Evolutionary conservation across 2,329 filamentous ascomycete genomes (phyloP).

Genomic region (Hymenoscyphus scutula): DNA sequence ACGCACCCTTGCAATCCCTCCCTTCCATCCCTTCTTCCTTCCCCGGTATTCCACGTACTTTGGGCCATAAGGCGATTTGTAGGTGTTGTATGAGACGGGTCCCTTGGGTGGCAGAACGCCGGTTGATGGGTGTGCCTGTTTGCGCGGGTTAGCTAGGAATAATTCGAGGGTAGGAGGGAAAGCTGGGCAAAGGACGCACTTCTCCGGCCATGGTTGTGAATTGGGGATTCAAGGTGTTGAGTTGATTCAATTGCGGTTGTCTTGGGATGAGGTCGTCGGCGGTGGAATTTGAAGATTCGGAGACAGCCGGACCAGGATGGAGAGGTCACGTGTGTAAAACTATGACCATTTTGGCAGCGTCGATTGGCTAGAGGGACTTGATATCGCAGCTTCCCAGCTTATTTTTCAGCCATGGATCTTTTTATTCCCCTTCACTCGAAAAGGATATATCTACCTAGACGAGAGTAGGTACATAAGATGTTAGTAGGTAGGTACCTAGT

Average conservation of each 20-base stretch:
- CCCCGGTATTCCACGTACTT: conserved; percentile 50
- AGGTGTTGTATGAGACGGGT: conserved; percentile 36
- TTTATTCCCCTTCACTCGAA: no score
- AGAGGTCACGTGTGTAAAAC: neutral
- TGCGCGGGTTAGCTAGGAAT: neutral
- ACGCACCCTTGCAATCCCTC: neutral
- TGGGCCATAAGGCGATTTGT: conserved; percentile 63
- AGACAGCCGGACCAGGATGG: conserved; percentile 17
- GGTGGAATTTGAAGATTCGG: conserved; percentile 16
- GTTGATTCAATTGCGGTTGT: conserved; percentile 20
- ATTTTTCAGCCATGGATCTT: neutral
- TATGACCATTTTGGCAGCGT: neutral
- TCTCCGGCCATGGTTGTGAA: conserved; percentile 20
- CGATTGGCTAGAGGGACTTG: neutral
- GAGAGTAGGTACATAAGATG: no score
- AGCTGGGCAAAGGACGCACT: conserved; percentile 19
- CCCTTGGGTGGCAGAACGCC: conserved; percentile 22
- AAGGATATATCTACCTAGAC: no score
- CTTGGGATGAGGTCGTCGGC: conserved; percentile 6
- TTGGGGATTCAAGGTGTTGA: conserved; percentile 1
- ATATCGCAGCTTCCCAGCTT: neutral
- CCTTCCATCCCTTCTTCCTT: no score
- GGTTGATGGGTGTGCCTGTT: conserved; percentile 24
- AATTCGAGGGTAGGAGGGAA: neutral
- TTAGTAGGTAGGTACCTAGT: no score